These are phyloP conservation scores for Apiospora aurea DNA, from an alignment of 2,329 filamentous ascomycete genomes.

Conservation along the genomic window DNA sequence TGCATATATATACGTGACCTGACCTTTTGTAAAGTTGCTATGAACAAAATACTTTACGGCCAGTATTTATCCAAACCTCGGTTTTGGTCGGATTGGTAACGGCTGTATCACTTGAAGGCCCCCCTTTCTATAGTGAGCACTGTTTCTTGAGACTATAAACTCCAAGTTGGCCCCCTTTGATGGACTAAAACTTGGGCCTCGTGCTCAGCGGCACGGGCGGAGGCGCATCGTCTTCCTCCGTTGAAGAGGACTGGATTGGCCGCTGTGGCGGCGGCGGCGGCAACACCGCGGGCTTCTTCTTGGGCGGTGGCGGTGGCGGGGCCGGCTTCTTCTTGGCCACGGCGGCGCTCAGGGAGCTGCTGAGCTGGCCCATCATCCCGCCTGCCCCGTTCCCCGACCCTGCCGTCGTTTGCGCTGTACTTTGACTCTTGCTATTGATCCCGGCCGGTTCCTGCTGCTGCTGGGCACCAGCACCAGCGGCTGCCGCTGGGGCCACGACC, in stretches of 20 bases:
- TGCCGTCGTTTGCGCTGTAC: neutral
- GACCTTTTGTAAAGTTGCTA: neutral
- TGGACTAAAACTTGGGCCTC: constrained; percentile 52
- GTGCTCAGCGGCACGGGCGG: constrained; percentile 62
- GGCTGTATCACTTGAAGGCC: neutral
- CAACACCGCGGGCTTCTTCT: constrained; percentile 56
- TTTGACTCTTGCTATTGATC: neutral
- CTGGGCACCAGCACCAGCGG: neutral
- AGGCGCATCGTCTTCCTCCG: constrained; percentile 44
- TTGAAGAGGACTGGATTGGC: constrained; percentile 27
- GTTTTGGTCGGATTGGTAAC: neutral
- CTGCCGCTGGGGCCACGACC: constrained; percentile 26
- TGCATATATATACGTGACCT: neutral
- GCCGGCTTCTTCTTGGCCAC: constrained; percentile 60
- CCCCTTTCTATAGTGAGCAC: neutral
- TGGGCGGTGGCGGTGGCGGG: constrained; percentile 49
- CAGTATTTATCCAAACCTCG: neutral
- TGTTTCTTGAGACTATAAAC: neutral
- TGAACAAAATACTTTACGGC: neutral
- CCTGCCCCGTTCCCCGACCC: neutral
- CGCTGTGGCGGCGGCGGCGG: constrained; percentile 19
- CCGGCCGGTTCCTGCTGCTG: neutral
- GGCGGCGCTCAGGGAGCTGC: constrained; percentile 14
- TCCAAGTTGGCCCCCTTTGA: neutral
- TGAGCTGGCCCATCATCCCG: neutral